These are phyloP conservation scores for Plasmopara muralis DNA, from an alignment of 352 stramenopile species.

Conservation along the genomic window DNA sequence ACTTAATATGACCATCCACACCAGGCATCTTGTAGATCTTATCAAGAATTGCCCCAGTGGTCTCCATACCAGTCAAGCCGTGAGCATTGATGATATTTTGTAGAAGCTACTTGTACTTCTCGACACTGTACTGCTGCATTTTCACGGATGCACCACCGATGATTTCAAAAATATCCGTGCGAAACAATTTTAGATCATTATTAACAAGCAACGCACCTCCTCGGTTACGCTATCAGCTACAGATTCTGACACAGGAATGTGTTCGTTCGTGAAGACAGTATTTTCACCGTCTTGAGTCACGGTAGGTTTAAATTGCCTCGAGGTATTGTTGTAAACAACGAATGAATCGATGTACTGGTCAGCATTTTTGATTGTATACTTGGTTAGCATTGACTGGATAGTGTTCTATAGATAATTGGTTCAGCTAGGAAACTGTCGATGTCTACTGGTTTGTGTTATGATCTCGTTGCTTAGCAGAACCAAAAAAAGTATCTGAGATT, in stretches of 20 bases:
- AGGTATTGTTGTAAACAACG: neutral
- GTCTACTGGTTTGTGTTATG: neutral
- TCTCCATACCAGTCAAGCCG: neutral
- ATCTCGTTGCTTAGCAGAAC: neutral
- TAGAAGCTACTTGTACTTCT: neutral
- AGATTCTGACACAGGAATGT: constrained; percentile 9
- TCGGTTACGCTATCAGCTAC: constrained; percentile 12
- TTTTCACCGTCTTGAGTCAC: constrained; percentile 5
- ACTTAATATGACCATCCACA: neutral
- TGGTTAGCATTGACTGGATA: neutral
- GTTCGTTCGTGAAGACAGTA: constrained; percentile 6
- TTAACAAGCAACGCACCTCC: constrained; percentile 15
- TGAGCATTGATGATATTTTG: neutral
- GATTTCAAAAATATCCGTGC: constrained; percentile 9
- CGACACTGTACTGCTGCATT: neutral
- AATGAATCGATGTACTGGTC: constrained; percentile 1
- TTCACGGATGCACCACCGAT: neutral
- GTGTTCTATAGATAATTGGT: neutral
- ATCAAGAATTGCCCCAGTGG: neutral
- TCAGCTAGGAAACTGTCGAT: neutral
- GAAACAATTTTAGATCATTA: constrained; percentile 1
- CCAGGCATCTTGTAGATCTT: neutral
- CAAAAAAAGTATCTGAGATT: neutral
- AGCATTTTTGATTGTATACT: neutral
- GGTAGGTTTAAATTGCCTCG: neutral